Conservation (phyloP, 179 eudicot genomes). For the Gypsophila paniculata region DNA sequence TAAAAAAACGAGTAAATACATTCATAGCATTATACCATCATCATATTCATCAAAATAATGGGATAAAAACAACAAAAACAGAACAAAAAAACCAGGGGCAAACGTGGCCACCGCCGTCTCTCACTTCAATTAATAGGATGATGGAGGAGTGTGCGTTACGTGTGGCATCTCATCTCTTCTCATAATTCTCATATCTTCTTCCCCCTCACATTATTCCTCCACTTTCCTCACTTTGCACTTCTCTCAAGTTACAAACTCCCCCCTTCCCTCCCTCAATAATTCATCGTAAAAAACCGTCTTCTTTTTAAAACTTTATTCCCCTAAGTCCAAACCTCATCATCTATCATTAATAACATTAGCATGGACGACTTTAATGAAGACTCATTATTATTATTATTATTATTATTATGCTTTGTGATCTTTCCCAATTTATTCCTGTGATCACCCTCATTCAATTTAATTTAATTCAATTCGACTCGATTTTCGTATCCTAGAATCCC, state of each 20-base stretch:
- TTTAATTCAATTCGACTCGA: slow-evolving; percentile 8
- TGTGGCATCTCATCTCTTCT: slow-evolving; percentile 13
- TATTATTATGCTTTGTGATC: neutral
- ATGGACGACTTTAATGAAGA: neutral
- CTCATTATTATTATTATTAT: neutral
- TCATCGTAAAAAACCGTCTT: too few species aligned
- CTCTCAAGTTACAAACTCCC: neutral
- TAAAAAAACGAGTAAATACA: too few species aligned
- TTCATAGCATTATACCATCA: too few species aligned
- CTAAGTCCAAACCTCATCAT: too few species aligned
- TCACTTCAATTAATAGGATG: neutral
- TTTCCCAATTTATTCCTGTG: neutral
- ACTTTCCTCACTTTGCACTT: neutral
- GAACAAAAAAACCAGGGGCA: neutral
- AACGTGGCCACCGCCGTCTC: neutral
- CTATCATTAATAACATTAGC: neutral
- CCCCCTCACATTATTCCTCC: neutral
- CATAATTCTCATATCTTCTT: too few species aligned
- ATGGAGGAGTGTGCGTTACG: slow-evolving; percentile 17
- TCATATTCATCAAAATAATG: too few species aligned
- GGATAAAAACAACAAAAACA: too few species aligned
- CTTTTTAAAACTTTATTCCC: too few species aligned
- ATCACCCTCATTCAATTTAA: neutral
- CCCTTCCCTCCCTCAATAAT: too few species aligned
- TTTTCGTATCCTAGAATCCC: neutral